These are phyloP conservation scores for Cystofilobasidium capitatum DNA, from an alignment of 768 basidiomycete species.

Conservation along the genomic window DNA sequence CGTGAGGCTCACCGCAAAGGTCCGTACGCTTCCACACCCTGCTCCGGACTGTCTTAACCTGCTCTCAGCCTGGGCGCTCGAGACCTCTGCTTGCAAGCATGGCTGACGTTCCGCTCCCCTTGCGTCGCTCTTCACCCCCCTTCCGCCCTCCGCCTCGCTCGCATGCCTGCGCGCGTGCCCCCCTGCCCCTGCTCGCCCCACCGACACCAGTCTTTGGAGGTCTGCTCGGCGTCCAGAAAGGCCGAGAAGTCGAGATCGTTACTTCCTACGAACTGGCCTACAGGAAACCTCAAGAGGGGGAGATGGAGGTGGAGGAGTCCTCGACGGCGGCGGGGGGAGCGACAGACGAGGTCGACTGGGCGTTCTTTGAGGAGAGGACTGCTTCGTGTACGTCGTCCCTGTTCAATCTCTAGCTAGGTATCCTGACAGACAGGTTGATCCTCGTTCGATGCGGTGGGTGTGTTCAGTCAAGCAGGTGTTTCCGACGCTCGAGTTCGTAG, in stretches of 20 bases:
- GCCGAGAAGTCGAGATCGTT: constrained; percentile 91
- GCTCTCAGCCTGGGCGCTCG: too few relatives aligned
- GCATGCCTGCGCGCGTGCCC: not conserved
- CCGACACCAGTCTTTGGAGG: constrained; percentile 70
- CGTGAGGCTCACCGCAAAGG: constrained; percentile 11
- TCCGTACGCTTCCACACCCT: not conserved
- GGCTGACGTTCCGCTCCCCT: too few relatives aligned
- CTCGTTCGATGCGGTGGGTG: too few relatives aligned
- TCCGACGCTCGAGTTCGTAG: constrained; percentile 91
- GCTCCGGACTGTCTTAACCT: not conserved
- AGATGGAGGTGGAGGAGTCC: constrained; percentile 31
- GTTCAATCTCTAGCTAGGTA: not conserved
- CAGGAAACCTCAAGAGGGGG: constrained; percentile 32
- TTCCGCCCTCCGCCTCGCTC: not conserved
- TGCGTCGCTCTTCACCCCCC: not conserved
- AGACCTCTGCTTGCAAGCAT: too few relatives aligned
- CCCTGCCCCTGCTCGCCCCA: not conserved
- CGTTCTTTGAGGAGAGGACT: constrained; percentile 66
- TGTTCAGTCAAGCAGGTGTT: constrained; percentile 99
- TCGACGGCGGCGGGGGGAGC: not conserved
- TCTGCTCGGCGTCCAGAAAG: constrained; percentile 83
- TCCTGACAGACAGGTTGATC: too few relatives aligned
- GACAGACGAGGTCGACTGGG: constrained; percentile 55
- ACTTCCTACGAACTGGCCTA: constrained; percentile 88
- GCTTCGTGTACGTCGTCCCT: constrained; percentile 64